Base-by-base conservation (phyloP, 148 eudicot genomes). In the Persicaria tinctoria region DNA sequence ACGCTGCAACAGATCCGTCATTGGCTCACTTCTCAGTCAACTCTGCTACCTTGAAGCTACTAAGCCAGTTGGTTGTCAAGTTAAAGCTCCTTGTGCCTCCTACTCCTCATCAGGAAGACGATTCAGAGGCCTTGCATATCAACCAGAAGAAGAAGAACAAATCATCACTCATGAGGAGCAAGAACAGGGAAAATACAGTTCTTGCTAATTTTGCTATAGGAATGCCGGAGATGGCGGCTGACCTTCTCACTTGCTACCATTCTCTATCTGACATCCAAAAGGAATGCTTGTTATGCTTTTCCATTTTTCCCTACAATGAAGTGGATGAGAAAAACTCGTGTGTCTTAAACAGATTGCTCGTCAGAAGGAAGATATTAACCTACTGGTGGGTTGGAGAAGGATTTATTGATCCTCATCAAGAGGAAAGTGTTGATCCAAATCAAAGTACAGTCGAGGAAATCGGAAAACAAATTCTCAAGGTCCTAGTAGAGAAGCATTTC, bases 371-470 rank as follows among this genome's bases (percentile, higher is more conserved):
- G 74, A 18, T 77, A 8, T 55, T 83, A 71, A 5, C 80, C 4
- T 79, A 81, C 74, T 86, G 85, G 89, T 86, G 89, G 89, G 77
- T 83, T 18, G 89, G 79, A 16, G 86, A 86, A 23, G 85, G 80
- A 14, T 81, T 83, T 50, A 78, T 86, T 7, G 60, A 51, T 63
- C 75, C 80, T 7, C 20, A 55, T 14, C 16, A n/a, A 6, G 16
- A 3, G 1, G 4, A n/a, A 20, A 20, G 23, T 20, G 23, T 20
- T 20, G 23, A 20, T 55, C 7, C 1, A 4, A 7, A 55, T 14
- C 3, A 17, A 55, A 16, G 5, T 16, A 2, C 20, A 51, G 23
- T 64, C 8, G 70, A 64, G 46, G 46, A 64, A 13, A 64, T 64
- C 7, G 70, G 70, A 1, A 41, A 64, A 0, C 14, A 64, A 4